A percentile compares a stretch with the other conserved stretches of the same genome.
These are phyloP conservation scores for Ogataea neopini DNA, from an alignment of 805 yeast genomes.

Conservation along the genomic window DNA sequence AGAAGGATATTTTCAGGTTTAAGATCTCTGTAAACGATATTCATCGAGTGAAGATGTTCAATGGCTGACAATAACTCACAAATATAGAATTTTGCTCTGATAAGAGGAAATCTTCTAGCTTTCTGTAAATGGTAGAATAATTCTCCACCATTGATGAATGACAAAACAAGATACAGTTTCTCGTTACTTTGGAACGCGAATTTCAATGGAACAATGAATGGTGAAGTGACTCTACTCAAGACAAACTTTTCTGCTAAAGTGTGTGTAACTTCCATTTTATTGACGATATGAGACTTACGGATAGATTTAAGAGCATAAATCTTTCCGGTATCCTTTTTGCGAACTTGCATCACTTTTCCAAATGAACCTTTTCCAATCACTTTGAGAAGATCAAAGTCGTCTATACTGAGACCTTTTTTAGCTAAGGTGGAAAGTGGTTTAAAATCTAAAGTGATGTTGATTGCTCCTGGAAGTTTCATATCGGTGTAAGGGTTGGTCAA, in stretches of 20 bases:
- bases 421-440: slow-evolving; percentile 36
- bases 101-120: slow-evolving; percentile 84
- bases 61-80: slow-evolving; percentile 93
- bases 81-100: slow-evolving; percentile 88
- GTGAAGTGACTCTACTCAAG: slow-evolving; percentile 86
- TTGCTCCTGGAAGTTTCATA: slow-evolving; percentile 32
- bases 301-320: slow-evolving; percentile 93
- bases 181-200: slow-evolving; percentile 98
- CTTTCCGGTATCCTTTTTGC: slow-evolving; percentile 92
- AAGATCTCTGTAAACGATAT: slow-evolving; percentile 92
- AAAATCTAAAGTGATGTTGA: slow-evolving; percentile 43
- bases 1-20: slow-evolving; percentile 94
- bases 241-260: slow-evolving; percentile 96
- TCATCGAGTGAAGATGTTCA: slow-evolving; percentile 86
- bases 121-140: slow-evolving; percentile 90
- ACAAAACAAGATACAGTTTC: slow-evolving; percentile 83
- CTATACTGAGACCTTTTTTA: slow-evolving; percentile 74
- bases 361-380: slow-evolving; percentile 98
- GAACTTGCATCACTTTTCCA: slow-evolving; percentile 98
- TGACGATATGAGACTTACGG: slow-evolving; percentile 90
- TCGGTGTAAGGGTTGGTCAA: slow-evolving; percentile 36
- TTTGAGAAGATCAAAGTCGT: slow-evolving; percentile 88
- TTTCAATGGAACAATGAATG: slow-evolving; percentile 94
- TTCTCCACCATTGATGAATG: slow-evolving; percentile 97
- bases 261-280: slow-evolving; percentile 92